Percentiles rank a stretch among this genome's conserved stretches.
phyloP scores from a whole-genome alignment of 257 asterid genomes.

The Thymus quinquecostatus region DNA sequence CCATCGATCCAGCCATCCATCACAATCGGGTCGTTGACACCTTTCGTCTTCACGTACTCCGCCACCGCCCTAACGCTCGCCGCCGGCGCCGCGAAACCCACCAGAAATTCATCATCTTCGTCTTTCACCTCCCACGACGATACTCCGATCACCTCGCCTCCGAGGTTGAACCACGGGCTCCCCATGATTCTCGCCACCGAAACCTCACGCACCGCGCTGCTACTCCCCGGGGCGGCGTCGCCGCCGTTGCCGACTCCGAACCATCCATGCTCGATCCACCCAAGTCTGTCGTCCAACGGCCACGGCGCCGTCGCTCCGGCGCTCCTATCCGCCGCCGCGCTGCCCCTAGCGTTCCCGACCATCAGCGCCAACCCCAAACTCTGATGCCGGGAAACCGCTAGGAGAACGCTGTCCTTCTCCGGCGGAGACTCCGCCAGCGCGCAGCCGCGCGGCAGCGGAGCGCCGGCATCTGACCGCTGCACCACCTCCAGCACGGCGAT shows the following conservation, averaged over 20 bases:
- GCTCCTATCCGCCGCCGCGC: neutral
- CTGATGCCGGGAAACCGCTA: neutral
- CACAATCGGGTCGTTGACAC: slow-evolving; percentile 5
- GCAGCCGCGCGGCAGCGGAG: neutral
- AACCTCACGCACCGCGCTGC: neutral
- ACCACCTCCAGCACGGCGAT: slow-evolving; percentile 14
- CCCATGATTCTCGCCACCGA: slow-evolving; percentile 4
- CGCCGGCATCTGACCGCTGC: neutral
- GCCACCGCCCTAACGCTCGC: slow-evolving; percentile 1
- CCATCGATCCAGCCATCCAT: slow-evolving; percentile 14
- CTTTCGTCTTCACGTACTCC: slow-evolving; percentile 5
- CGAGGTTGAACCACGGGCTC: slow-evolving; percentile 18
- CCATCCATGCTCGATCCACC: slow-evolving; percentile 23
- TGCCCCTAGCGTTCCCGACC: slow-evolving; percentile 2
- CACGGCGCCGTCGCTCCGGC: neutral
- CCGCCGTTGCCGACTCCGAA: neutral
- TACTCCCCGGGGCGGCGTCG: neutral
- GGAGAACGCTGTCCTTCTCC: neutral
- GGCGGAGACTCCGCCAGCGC: slow-evolving; percentile 9
- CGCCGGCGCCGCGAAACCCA: slow-evolving; percentile 21
- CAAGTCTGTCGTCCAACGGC: slow-evolving; percentile 8
- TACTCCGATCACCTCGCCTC: slow-evolving; percentile 3
- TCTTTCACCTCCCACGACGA: slow-evolving; percentile 13
- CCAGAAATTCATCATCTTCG: neutral
- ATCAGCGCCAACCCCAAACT: slow-evolving; percentile 12